Evolutionary conservation across 495 filamentous ascomycete genomes (phyloP), one percentile per base, ranked within the genome.

Genomic region (Rostrohypoxylon terebratum): DNA sequence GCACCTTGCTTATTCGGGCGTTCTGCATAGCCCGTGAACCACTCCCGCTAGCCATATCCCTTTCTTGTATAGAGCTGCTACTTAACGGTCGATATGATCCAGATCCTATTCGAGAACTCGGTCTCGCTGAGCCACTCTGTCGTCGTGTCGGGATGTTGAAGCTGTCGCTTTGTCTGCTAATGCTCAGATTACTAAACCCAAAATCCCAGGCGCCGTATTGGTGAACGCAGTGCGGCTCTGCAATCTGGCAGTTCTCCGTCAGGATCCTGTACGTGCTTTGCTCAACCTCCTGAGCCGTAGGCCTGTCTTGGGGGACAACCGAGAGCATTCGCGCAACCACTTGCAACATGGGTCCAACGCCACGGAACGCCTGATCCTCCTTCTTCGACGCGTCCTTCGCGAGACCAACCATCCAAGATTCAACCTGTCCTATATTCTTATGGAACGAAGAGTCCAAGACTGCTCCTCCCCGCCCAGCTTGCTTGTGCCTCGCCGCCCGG

Each of bases 361-460:
- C 85, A n/a, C 77, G 75, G 62, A 86, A 86, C 9, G 83, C 59
- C 8, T 71, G 73, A 45, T 92, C 90, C 50, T 90, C 79, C 76
- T 89, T 90, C 77, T 92, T 91, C 44, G 85, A 77, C 21, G 90
- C 88, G 25, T 93, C 90, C 54, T 88, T 88, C 47, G 89, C 87
- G 0, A 97, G 80, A 9, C 84, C 79, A 0, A 85, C 84, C 77
- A 95, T 92, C 94, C 95, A 97, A 14, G 84, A 87, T 50, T 90
- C 88, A 0, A 97, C 87, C 75, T 94, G 92, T 13, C 85, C 87
- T 0, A 91, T 81, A 73, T 97, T 96, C 25, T 89, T 89, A 77
- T 97, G 94, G 80, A 94, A 98, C 0, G 91, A 93, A 1, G 90
- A 87, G 73, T 97, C 92, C 9, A 91, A 83, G 8, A 84, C 87